phyloP scores from a whole-genome alignment of 345 rosid species.

The Populus davidiana region DNA sequence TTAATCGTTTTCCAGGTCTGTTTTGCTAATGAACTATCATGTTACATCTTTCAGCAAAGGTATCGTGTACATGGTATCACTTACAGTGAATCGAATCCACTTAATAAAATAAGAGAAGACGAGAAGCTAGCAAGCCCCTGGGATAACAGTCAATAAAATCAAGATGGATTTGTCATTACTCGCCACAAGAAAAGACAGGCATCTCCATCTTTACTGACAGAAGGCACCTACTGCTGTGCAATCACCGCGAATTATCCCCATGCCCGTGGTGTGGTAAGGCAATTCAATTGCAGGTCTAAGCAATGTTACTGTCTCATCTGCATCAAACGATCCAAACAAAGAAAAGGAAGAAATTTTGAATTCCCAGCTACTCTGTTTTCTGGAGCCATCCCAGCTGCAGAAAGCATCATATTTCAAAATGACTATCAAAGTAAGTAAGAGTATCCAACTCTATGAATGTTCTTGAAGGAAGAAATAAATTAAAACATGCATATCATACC shows the following conservation, averaged over 20 bases:
- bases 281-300: too few relatives aligned
- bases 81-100: too few relatives aligned
- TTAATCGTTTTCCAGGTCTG: too few relatives aligned
- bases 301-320: background rate
- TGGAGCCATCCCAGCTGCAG: slow-evolving; percentile 67
- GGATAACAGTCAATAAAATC: too few relatives aligned
- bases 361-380: slow-evolving; percentile 40
- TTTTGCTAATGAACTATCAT: too few relatives aligned
- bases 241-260: too few relatives aligned
- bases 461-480: slow-evolving; percentile 1
- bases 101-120: too few relatives aligned
- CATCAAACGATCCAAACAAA: background rate
- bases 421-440: background rate
- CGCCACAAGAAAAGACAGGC: background rate
- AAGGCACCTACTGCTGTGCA: background rate
- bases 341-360: background rate
- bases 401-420: background rate
- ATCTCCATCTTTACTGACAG: background rate
- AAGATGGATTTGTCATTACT: too few relatives aligned
- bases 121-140: too few relatives aligned
- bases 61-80: too few relatives aligned
- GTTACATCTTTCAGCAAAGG: too few relatives aligned
- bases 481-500: slow-evolving; percentile 34
- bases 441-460: background rate
- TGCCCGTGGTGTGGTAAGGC: too few relatives aligned